Conservation (phyloP, 2,329 filamentous ascomycete species). For the Didymella pinodella region DNA sequence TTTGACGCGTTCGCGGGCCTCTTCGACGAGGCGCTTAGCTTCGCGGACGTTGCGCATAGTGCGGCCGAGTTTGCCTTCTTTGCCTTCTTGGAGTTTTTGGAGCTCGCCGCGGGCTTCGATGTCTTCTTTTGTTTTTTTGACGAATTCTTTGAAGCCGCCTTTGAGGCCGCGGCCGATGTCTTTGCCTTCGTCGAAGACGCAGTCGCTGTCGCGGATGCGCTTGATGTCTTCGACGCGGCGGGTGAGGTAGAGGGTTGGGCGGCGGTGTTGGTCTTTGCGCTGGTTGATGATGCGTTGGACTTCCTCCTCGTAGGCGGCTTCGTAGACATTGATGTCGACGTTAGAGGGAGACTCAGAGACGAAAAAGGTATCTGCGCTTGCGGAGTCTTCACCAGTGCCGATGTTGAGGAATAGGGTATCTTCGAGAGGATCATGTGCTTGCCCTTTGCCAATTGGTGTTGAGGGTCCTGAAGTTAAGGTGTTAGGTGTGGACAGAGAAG, state of each 20-base stretch:
- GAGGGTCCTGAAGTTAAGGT: slow-evolving; percentile 33
- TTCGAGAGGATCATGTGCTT: slow-evolving; percentile 70
- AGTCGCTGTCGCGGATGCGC: slow-evolving; percentile 46
- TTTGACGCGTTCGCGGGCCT: slow-evolving; percentile 44
- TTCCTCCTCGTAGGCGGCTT: slow-evolving; percentile 84
- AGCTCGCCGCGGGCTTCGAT: slow-evolving; percentile 44
- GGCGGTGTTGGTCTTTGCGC: slow-evolving; percentile 50
- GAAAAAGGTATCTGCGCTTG: slow-evolving; percentile 52
- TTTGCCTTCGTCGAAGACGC: slow-evolving; percentile 44
- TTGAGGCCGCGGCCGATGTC: slow-evolving; percentile 40
- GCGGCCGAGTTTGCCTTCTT: slow-evolving; percentile 43
- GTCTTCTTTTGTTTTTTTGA: slow-evolving; percentile 47
- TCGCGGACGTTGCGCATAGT: slow-evolving; percentile 45
- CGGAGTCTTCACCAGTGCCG: slow-evolving; percentile 65
- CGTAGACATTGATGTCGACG: slow-evolving; percentile 87
- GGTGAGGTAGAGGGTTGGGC: slow-evolving; percentile 65
- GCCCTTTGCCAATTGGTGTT: slow-evolving; percentile 57
- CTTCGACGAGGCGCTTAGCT: slow-evolving; percentile 46
- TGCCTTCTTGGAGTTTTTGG: slow-evolving; percentile 46
- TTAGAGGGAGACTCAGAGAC: slow-evolving; percentile 86
- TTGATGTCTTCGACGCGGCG: slow-evolving; percentile 58
- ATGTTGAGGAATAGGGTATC: slow-evolving; percentile 78
- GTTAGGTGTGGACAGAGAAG: slow-evolving; percentile 32
- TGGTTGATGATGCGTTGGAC: slow-evolving; percentile 71
- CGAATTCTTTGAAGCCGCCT: slow-evolving; percentile 46